Evolutionary conservation across 768 basidiomycete species (phyloP).

Genomic region (Pisolithus orientalis): DNA sequence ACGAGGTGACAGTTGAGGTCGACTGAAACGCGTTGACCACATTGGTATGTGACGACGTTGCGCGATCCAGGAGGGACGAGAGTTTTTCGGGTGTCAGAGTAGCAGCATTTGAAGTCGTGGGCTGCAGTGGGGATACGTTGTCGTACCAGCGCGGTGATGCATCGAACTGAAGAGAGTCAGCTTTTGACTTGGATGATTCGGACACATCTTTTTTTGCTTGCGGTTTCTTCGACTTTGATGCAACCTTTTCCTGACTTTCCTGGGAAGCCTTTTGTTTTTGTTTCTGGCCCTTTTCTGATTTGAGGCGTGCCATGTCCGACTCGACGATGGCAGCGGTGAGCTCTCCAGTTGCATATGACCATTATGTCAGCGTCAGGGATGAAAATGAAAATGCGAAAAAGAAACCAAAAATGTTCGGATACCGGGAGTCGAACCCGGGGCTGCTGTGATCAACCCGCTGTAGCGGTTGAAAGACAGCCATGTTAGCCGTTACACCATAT

Average conservation of each 20-base stretch:
- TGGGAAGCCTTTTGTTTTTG: conserved; percentile 7
- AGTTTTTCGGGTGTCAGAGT: conserved; percentile 40
- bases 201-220: background rate
- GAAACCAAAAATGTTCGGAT: conserved; percentile 8
- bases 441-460: conserved; percentile 7
- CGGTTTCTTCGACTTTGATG: background rate
- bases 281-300: conserved; percentile 8
- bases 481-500: conserved; percentile 16
- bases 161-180: conserved; percentile 17
- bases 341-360: too few species aligned
- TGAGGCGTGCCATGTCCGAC: background rate
- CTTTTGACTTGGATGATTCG: background rate
- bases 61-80: conserved; percentile 38
- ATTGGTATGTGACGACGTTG: conserved; percentile 39
- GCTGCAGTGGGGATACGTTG: conserved; percentile 13
- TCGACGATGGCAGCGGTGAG: too few species aligned
- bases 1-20: conserved; percentile 35
- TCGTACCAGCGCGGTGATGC: conserved; percentile 51
- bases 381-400: too few species aligned
- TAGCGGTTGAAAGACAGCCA: conserved; percentile 12
- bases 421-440: conserved; percentile 16
- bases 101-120: conserved; percentile 12
- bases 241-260: background rate
- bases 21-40: conserved; percentile 44
- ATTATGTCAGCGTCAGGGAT: too few species aligned